Evolutionary conservation across 805 yeast species (phyloP), one percentile per base, ranked within the genome.

Genomic region (Torulaspora indica): DNA sequence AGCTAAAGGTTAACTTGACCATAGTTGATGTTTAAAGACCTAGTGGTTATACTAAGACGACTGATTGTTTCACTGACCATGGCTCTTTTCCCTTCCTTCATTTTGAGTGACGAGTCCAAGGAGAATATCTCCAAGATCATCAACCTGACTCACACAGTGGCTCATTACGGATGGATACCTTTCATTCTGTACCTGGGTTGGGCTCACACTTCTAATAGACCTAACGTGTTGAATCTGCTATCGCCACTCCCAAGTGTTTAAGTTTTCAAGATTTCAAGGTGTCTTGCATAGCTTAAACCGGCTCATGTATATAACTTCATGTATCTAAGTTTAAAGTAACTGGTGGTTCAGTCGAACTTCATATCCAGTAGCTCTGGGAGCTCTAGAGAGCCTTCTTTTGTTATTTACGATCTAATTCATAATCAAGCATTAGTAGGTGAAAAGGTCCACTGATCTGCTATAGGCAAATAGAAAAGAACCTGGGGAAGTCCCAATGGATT

Each of bases 151-250:
- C 86, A 88, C 64, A 85, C 87, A 42, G 76, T 84, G 60, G 85
- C 91, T 47, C 98, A 95, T 70, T 93, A 89, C 69, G 97, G 98
- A 37, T 93, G 95, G 87, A 82, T 93, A 59, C 98, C 98, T 45
- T 85, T 93, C 64, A 82, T 93, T 54, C 74, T 93, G 63, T 93
- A 93, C 74, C 73, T 93, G 57, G 98, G 93, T 38, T 84, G 89
- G 89, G 67, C 77, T 46, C 79, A 86, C 56, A 81, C 91, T 52
- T 75, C 88, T 45, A 84, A 83, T 68, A 86, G 84, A 70, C 97
- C 97, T 52, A 80, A 81, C 53, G 72, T 91, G 62, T 75, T 91
- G 67, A 64, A 64, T 41, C 42, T 65, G 42, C 58, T 65, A 39
- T 61, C 68, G 12, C 69, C 69, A 44, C 48, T 65, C 33, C 69